These are phyloP conservation scores for Phyllosticta ampelicida DNA, from an alignment of 2,329 filamentous ascomycete species.

Conservation along the genomic window DNA sequence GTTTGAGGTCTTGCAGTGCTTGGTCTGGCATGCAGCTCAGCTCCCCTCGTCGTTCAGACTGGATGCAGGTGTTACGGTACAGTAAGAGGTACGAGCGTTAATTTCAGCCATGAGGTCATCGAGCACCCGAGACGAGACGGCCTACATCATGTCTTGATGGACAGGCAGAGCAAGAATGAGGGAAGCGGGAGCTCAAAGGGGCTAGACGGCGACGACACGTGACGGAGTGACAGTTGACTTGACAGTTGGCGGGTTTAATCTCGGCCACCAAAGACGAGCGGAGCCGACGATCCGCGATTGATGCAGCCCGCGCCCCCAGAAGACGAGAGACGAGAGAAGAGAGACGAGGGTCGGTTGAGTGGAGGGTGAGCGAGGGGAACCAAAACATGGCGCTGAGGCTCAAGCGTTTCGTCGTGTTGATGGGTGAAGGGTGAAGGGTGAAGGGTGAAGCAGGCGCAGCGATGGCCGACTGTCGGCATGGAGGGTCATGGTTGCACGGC, in stretches of 20 bases:
- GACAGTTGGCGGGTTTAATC: neutral
- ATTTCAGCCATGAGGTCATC: conserved; percentile 3
- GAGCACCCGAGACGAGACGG: neutral
- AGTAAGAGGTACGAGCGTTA: conserved; percentile 4
- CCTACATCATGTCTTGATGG: neutral
- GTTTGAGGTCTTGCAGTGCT: neutral
- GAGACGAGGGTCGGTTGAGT: neutral
- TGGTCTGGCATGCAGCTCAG: too few relatives aligned
- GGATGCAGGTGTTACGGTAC: neutral
- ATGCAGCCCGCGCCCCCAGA: too few relatives aligned
- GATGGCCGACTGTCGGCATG: neutral
- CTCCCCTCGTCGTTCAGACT: too few relatives aligned
- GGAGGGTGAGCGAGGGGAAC: neutral
- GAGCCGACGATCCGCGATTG: neutral
- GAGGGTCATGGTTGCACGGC: neutral
- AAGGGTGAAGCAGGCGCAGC: neutral
- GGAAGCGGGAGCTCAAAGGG: neutral
- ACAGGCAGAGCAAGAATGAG: neutral
- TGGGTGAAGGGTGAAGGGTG: too few relatives aligned
- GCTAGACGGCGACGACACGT: neutral
- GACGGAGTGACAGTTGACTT: neutral
- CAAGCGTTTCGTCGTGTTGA: neutral
- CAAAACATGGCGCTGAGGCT: neutral
- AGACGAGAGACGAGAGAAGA: too few relatives aligned
- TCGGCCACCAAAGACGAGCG: neutral